phyloP scores from a whole-genome alignment of 139 green algal species.

The Haematococcus sp. region DNA sequence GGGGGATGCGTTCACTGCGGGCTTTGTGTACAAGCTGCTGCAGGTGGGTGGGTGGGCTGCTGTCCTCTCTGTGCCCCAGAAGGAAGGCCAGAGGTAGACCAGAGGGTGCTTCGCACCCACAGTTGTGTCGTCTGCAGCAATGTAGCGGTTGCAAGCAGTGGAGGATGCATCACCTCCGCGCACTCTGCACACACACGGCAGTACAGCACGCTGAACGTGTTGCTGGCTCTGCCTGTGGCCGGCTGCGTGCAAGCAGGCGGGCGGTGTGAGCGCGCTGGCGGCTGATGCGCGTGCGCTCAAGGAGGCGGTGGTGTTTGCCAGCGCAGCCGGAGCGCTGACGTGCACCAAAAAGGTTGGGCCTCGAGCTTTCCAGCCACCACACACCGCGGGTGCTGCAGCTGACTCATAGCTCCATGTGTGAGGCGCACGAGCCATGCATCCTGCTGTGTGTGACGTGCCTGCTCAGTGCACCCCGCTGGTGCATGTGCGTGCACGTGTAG shows the following conservation, averaged over 20 bases:
- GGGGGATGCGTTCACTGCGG: conserved; percentile 85
- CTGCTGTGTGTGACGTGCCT: no score
- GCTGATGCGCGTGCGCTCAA: conserved; percentile 42
- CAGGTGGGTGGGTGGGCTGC: conserved; percentile 20
- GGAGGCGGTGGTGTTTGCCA: conserved; percentile 62
- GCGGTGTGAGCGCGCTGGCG: conserved; percentile 58
- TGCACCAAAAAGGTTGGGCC: conserved; percentile 17
- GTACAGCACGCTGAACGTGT: not conserved
- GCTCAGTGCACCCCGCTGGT: conserved; percentile 52
- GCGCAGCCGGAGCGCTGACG: conserved; percentile 15
- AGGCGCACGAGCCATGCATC: not conserved
- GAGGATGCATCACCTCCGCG: no score
- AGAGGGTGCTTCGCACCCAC: no score
- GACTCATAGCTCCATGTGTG: not conserved
- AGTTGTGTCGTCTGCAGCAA: no score
- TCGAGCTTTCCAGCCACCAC: no score
- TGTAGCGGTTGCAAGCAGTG: no score
- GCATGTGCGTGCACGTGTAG: conserved; percentile 58
- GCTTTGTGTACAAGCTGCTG: conserved; percentile 67
- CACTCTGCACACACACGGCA: no score
- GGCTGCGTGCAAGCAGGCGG: conserved; percentile 29
- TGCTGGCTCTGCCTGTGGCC: not conserved
- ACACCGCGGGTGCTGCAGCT: no score
- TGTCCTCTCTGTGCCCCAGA: not conserved
- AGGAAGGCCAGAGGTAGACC: no score